Evolutionary conservation across 305 asterid species (phyloP).

Genomic region (Rubia tinctorum): DNA sequence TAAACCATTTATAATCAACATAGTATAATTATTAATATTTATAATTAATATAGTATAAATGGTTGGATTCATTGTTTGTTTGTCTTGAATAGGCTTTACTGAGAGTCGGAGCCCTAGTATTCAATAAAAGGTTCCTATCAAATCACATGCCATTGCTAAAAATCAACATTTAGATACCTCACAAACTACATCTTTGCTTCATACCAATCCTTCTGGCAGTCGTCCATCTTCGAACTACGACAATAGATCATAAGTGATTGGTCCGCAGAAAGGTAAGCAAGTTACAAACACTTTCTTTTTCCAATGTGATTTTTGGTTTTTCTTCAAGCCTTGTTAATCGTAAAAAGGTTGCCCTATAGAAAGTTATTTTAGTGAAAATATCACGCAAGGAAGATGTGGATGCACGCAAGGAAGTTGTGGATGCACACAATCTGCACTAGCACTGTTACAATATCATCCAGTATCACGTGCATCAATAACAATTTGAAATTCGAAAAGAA

Average conservation of each 20-base stretch:
- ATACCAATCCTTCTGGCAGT: slow-evolving; percentile 43
- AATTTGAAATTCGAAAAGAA: too few relatives aligned
- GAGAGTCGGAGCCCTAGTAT: slow-evolving; percentile 39
- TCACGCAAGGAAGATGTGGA: too few relatives aligned
- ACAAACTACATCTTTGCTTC: too few relatives aligned
- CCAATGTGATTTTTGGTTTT: slow-evolving; percentile 11
- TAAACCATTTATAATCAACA: too few relatives aligned
- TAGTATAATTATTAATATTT: too few relatives aligned
- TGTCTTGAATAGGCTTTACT: slow-evolving; percentile 38
- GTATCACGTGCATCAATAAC: too few relatives aligned
- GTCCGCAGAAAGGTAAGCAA: slow-evolving; percentile 64
- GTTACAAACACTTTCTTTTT: slow-evolving; percentile 7
- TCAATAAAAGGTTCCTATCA: slow-evolving; percentile 43
- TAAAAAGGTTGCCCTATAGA: slow-evolving; percentile 9
- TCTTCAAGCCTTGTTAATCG: slow-evolving; percentile 10
- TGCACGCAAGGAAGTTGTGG: too few relatives aligned
- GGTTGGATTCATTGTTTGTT: slow-evolving; percentile 16
- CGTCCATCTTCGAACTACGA: slow-evolving; percentile 74
- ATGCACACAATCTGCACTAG: too few relatives aligned
- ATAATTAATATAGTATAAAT: too few relatives aligned
- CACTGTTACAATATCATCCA: too few relatives aligned
- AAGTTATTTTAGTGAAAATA: too few relatives aligned
- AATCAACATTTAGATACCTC: slow-evolving; percentile 47
- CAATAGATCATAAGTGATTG: slow-evolving; percentile 60
- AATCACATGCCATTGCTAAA: slow-evolving; percentile 48